Conservation (phyloP, 2,329 filamentous ascomycete species). For the Alternaria atra region DNA sequence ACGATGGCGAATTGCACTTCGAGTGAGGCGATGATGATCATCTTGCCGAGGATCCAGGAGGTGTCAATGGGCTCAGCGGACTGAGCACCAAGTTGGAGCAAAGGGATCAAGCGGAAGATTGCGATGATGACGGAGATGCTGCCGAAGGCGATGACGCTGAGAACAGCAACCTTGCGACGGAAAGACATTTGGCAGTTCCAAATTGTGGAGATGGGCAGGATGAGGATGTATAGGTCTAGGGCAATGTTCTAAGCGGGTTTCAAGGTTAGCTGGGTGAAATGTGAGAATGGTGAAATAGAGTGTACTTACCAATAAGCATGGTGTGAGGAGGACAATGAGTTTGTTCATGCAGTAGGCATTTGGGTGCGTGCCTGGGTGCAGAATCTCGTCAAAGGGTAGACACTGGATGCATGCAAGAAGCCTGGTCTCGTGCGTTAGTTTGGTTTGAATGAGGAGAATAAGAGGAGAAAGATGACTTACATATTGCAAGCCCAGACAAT, state of each 20-base stretch:
- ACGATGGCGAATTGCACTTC: constrained; percentile 47
- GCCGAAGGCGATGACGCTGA: constrained; percentile 42
- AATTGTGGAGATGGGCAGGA: constrained; percentile 32
- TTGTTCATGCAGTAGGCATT: constrained; percentile 37
- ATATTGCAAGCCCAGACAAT: constrained; percentile 37
- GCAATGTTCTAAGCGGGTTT: constrained; percentile 25
- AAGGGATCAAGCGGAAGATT: constrained; percentile 27
- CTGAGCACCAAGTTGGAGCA: constrained; percentile 28
- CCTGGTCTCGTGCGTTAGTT: constrained; percentile 5
- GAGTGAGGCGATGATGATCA: constrained; percentile 44
- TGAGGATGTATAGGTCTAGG: constrained; percentile 32
- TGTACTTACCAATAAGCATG: constrained; percentile 29
- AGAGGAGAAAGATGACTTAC: constrained; percentile 15
- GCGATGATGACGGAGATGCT: constrained; percentile 36
- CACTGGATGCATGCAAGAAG: constrained; percentile 45
- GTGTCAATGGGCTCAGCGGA: constrained; percentile 30
- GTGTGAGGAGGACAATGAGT: constrained; percentile 38
- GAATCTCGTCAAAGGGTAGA: constrained; percentile 41
- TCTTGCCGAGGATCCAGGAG: constrained; percentile 43
- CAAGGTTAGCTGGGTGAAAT: neutral
- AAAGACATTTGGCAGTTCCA: constrained; percentile 28
- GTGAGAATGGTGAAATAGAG: too few relatives aligned
- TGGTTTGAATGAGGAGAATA: neutral
- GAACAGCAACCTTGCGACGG: constrained; percentile 30
- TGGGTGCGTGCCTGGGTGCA: constrained; percentile 36